These are phyloP conservation scores for Porcisia deanei DNA, from an alignment of 208 protist species.

Conservation along the genomic window DNA sequence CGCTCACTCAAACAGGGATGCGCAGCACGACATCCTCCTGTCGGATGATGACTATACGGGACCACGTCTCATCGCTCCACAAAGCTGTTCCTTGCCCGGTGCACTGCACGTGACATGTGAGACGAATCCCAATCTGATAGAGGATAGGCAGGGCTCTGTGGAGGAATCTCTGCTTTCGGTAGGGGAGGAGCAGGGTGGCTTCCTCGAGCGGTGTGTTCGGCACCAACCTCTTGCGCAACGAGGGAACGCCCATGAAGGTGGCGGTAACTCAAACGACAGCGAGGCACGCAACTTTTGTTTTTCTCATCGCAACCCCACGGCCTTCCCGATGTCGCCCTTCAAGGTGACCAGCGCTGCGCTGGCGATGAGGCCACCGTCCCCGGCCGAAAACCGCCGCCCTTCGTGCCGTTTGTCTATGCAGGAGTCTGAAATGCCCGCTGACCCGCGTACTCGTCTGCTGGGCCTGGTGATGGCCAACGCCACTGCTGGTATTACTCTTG, in stretches of 20 bases:
- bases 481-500: constrained; percentile 43
- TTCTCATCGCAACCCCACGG: not conserved
- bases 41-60: not conserved
- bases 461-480: constrained; percentile 59
- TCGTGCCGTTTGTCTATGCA: constrained; percentile 19
- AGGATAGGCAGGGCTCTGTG: not conserved
- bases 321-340: not conserved
- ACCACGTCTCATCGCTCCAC: not conserved
- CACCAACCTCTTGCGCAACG: constrained; percentile 4
- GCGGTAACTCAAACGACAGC: not conserved
- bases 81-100: not conserved
- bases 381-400: not conserved
- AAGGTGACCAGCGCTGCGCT: not conserved
- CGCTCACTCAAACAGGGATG: not conserved
- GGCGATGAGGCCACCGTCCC: not conserved
- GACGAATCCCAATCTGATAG: not conserved
- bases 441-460: constrained; percentile 59
- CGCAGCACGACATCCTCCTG: not conserved
- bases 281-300: not conserved
- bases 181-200: constrained; percentile 7
- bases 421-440: constrained; percentile 25
- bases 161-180: constrained; percentile 8
- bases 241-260: not conserved
- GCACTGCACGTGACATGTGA: not conserved
- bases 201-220: constrained; percentile 11